Percentiles rank a stretch among this genome's conserved stretches.
Conservation (phyloP, 345 rosid species). For the Geranium brycei region DNA sequence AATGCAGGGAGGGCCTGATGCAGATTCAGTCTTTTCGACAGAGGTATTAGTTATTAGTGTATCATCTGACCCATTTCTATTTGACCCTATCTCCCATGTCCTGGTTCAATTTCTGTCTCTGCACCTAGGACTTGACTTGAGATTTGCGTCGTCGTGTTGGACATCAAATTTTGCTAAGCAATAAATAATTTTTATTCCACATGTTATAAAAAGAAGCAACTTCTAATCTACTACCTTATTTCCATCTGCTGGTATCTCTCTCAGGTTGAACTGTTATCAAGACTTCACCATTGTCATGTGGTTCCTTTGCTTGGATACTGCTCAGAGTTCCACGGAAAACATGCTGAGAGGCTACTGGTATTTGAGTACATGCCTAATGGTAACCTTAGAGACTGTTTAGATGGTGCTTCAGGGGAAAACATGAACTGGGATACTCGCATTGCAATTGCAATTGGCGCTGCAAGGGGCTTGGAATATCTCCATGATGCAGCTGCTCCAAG, state of each 20-base stretch:
- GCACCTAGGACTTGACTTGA: neutral
- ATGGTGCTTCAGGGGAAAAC: constrained; percentile 47
- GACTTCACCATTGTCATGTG: constrained; percentile 88
- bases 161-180: neutral
- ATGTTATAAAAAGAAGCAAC: neutral
- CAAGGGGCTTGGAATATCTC: constrained; percentile 94
- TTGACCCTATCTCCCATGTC: neutral
- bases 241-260: constrained; percentile 10
- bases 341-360: constrained; percentile 68
- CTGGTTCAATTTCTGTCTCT: too few species aligned
- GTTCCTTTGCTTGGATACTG: constrained; percentile 91
- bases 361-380: constrained; percentile 80
- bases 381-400: constrained; percentile 73
- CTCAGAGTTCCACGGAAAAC: constrained; percentile 65
- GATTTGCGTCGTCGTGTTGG: neutral
- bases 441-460: constrained; percentile 85
- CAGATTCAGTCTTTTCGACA: constrained; percentile 46
- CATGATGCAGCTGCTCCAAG: constrained; percentile 98
- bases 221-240: neutral
- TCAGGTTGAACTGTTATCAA: constrained; percentile 71
- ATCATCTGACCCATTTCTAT: neutral
- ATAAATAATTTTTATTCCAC: neutral
- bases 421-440: constrained; percentile 76
- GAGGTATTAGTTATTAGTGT: constrained; percentile 42
- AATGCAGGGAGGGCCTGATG: constrained; percentile 50